These are phyloP conservation scores for Cicer arietinum DNA, from an alignment of 306 rosid species.

Conservation along the genomic window DNA sequence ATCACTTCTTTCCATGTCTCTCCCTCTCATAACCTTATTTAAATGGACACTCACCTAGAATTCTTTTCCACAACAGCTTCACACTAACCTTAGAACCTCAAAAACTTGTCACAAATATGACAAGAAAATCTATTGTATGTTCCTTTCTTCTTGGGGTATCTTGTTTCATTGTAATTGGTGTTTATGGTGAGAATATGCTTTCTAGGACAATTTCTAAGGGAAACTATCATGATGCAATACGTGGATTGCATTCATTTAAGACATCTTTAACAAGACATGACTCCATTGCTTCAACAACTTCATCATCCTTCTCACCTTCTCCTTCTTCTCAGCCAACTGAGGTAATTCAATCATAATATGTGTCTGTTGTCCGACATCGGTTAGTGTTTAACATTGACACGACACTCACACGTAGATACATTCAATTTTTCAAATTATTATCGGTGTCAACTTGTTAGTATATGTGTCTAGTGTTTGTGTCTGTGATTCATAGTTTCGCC, in stretches of 20 bases:
- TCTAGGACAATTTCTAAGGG: slow-evolving; percentile 30
- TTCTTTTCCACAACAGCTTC: slow-evolving; percentile 45
- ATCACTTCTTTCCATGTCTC: slow-evolving; percentile 58
- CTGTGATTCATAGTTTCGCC: too few relatives aligned
- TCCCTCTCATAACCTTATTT: slow-evolving; percentile 24
- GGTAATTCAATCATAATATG: slow-evolving; percentile 40
- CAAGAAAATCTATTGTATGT: slow-evolving; percentile 21
- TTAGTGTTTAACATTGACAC: too few relatives aligned
- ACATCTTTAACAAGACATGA: slow-evolving; percentile 49
- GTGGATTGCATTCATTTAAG: slow-evolving; percentile 54
- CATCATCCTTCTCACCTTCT: slow-evolving; percentile 41
- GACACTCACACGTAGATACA: too few relatives aligned
- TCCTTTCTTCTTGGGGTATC: slow-evolving; percentile 41
- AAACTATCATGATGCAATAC: slow-evolving; percentile 40
- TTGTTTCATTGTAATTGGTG: slow-evolving; percentile 42
- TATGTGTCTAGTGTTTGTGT: too few relatives aligned
- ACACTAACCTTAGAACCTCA: slow-evolving; percentile 25
- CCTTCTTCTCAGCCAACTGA: slow-evolving; percentile 38
- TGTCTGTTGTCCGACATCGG: too few relatives aligned
- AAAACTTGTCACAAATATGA: slow-evolving; percentile 42
- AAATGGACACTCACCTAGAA: slow-evolving; percentile 40
- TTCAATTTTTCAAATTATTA: too few relatives aligned
- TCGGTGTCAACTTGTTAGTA: too few relatives aligned
- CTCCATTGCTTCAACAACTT: slow-evolving; percentile 51
- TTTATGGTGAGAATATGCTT: slow-evolving; percentile 37